A percentile compares a stretch with the other conserved stretches of the same genome.
Conservation (phyloP, 805 yeast genomes). For the Metschnikowia arizonensis region DNA sequence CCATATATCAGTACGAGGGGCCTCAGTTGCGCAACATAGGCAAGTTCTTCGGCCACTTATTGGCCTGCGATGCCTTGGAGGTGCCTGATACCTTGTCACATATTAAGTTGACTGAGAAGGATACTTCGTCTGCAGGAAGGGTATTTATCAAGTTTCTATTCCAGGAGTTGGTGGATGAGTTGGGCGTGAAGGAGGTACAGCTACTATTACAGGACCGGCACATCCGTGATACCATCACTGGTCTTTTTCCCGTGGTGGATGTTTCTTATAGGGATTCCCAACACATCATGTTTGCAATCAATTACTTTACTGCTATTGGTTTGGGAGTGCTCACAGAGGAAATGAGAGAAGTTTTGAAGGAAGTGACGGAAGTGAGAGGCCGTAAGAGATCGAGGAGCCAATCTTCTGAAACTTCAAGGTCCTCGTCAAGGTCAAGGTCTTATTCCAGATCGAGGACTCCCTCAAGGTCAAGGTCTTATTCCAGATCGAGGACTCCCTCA, state of each 20-base stretch:
- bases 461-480: conserved; percentile 13
- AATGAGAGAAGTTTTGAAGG: conserved; percentile 58
- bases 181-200: conserved; percentile 55
- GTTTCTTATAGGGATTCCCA: conserved; percentile 38
- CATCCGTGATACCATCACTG: conserved; percentile 45
- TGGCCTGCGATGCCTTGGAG: conserved; percentile 64
- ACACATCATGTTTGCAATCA: conserved; percentile 70
- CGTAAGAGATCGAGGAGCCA: conserved; percentile 15
- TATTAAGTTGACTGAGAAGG: conserved; percentile 61
- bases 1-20: conserved; percentile 65
- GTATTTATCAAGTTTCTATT: conserved; percentile 78
- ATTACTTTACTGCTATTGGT: conserved; percentile 90
- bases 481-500: conserved; percentile 13
- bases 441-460: conserved; percentile 13
- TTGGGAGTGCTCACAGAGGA: conserved; percentile 77
- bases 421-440: conserved; percentile 15
- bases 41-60: conserved; percentile 78
- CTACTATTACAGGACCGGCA: conserved; percentile 50
- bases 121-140: conserved; percentile 76
- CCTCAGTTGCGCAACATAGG: conserved; percentile 75
- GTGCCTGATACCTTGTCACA: conserved; percentile 53
- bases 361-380: conserved; percentile 25
- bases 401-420: conserved; percentile 9
- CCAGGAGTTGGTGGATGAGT: conserved; percentile 71
- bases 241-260: conserved; percentile 58